Percentiles rank a stretch among this genome's conserved stretches.
These are phyloP conservation scores for Calocybe gambosa DNA, from an alignment of 1,284 basidiomycete genomes.

Conservation along the genomic window DNA sequence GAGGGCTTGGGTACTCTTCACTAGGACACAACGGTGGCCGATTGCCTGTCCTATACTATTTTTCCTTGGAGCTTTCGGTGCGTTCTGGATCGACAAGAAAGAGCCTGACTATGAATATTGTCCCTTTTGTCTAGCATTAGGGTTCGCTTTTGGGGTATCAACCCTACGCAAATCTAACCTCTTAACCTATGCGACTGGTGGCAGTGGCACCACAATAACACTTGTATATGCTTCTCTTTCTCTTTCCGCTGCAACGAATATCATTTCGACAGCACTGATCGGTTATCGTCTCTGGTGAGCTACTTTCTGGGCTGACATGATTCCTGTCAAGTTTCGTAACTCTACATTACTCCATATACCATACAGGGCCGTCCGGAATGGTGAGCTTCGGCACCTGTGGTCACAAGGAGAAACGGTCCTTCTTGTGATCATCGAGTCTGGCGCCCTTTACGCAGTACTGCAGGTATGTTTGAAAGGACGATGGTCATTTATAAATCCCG, in stretches of 20 bases:
- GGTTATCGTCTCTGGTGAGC: not conserved
- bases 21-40: not conserved
- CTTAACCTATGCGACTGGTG: no score
- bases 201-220: no score
- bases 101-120: not conserved
- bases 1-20: not conserved
- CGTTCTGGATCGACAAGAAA: not conserved
- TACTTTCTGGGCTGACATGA: not conserved
- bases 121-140: not conserved
- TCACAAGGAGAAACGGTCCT: not conserved
- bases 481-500: not conserved
- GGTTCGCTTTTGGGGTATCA: not conserved
- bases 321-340: no score
- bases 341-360: not conserved
- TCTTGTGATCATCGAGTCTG: not conserved
- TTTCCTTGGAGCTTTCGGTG: not conserved
- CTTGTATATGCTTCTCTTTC: not conserved
- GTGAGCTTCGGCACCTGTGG: not conserved
- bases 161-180: not conserved
- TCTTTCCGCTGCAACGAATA: not conserved
- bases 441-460: not conserved
- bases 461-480: not conserved
- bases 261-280: not conserved
- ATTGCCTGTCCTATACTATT: not conserved
- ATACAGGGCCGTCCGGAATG: not conserved